A percentile compares a stretch with the other conserved stretches of the same genome.
Conservation (phyloP, 148 eudicot species). For the Amaranthus palmeri region DNA sequence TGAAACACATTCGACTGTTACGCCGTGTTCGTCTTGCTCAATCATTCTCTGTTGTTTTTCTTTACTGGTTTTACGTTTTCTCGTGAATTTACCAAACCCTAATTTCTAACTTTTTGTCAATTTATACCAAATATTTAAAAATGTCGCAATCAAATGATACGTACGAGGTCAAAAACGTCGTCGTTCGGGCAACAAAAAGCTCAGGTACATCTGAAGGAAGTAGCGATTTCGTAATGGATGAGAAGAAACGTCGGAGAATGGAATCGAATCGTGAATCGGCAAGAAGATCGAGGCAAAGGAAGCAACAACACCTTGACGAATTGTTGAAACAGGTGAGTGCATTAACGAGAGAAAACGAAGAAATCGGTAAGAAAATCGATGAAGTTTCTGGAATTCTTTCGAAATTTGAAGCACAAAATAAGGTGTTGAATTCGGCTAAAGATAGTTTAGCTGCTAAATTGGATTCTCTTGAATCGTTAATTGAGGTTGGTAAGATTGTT, state of each 20-base stretch:
- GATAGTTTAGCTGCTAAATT: slow-evolving; percentile 42
- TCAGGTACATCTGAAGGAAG: slow-evolving; percentile 43
- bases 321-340: slow-evolving; percentile 32
- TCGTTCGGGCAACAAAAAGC: slow-evolving; percentile 17
- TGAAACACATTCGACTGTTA: slow-evolving; percentile 40
- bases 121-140: neutral
- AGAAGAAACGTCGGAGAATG: slow-evolving; percentile 67
- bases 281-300: slow-evolving; percentile 57
- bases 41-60: slow-evolving; percentile 68
- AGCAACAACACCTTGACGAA: slow-evolving; percentile 55
- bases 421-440: slow-evolving; percentile 29
- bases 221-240: slow-evolving; percentile 23
- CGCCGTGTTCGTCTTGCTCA: slow-evolving; percentile 51
- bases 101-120: neutral
- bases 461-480: slow-evolving; percentile 38
- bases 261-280: slow-evolving; percentile 78
- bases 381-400: slow-evolving; percentile 17
- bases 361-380: slow-evolving; percentile 23
- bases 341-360: slow-evolving; percentile 29
- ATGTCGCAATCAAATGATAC: slow-evolving; percentile 27
- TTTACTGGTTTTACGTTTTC: slow-evolving; percentile 74
- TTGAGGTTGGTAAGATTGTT: slow-evolving; percentile 30
- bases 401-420: slow-evolving; percentile 34
- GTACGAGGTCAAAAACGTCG: neutral
- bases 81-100: slow-evolving; percentile 29